Conservation (phyloP, 78 protist species). For the Fonticula alba region DNA sequence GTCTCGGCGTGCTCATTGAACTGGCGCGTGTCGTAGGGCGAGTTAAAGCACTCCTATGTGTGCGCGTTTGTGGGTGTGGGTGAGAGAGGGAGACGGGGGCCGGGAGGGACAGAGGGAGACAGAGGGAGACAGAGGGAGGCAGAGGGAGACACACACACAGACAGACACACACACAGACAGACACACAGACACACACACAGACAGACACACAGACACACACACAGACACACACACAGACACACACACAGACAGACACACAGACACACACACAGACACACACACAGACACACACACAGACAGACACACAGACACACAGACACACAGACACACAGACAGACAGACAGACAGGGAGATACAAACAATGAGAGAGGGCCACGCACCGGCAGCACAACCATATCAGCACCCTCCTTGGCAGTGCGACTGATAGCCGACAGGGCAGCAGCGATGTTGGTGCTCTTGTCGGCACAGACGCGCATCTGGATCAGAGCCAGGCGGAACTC, state of each 20-base stretch:
- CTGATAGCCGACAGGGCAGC: constrained; percentile 40
- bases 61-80: not conserved
- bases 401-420: constrained; percentile 57
- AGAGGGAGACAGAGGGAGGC: too few species aligned
- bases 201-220: not conserved
- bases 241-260: not conserved
- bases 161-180: not conserved
- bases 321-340: too few species aligned
- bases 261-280: too few species aligned
- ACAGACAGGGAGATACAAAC: not conserved
- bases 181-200: too few species aligned
- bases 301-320: too few species aligned
- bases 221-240: not conserved
- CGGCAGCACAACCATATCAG: constrained; percentile 72
- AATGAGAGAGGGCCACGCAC: constrained; percentile 3
- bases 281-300: too few species aligned
- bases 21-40: constrained; percentile 56
- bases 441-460: constrained; percentile 47
- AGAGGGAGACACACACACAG: not conserved
- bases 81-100: not conserved
- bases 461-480: constrained; percentile 38
- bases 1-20: constrained; percentile 71
- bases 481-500: constrained; percentile 46
- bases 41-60: constrained; percentile 57
- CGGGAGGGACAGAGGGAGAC: not conserved